Evolutionary conservation across 176 grass and related monocot species (phyloP).

Genomic region (Melocanna baccifera): DNA sequence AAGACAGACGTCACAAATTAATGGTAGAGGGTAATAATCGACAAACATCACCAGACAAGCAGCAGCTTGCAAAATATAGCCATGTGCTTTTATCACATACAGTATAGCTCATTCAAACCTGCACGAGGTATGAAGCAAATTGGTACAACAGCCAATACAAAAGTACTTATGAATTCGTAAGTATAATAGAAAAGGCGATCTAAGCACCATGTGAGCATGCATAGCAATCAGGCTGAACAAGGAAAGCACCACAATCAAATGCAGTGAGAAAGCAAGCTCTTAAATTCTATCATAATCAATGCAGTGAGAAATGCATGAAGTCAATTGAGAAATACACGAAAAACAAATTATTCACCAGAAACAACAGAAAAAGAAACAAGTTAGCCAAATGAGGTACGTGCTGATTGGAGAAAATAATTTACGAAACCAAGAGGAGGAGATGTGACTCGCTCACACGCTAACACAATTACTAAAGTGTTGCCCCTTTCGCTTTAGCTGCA

Average conservation of each 20-base stretch:
- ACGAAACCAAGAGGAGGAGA: background rate
- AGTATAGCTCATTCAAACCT: constrained; percentile 3
- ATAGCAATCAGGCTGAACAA: background rate
- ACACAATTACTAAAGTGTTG: background rate
- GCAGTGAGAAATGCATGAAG: background rate
- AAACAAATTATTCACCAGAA: background rate
- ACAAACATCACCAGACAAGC: background rate
- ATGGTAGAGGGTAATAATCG: background rate
- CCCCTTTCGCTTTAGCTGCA: background rate
- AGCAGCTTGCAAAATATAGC: constrained; percentile 5
- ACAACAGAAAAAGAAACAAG: background rate
- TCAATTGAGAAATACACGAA: background rate
- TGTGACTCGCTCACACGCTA: background rate
- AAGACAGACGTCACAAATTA: too few relatives aligned
- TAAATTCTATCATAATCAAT: background rate
- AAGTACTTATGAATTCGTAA: background rate
- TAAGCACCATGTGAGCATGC: background rate
- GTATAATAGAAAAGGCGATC: background rate
- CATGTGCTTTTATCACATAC: background rate
- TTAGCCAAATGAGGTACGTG: background rate
- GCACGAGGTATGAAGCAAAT: background rate
- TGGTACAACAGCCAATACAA: background rate
- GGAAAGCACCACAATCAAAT: constrained; percentile 6
- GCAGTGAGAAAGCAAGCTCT: background rate
- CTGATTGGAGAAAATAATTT: background rate